Evolutionary conservation across 768 basidiomycete species (phyloP).

Genomic region (Mycena pura): DNA sequence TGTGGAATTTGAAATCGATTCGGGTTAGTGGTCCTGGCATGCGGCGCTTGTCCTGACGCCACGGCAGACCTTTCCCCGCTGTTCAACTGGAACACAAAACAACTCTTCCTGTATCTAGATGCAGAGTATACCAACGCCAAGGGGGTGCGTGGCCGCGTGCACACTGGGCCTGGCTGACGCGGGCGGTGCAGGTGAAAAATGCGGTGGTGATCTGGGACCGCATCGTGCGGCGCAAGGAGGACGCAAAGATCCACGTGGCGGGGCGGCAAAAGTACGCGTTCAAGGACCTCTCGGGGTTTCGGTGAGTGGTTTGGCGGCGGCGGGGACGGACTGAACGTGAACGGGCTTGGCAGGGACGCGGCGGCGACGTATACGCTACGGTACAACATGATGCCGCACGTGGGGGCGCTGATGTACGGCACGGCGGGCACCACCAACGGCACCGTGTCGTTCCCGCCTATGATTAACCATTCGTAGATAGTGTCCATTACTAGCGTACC

Average conservation of each 20-base stretch:
- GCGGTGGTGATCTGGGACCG: conserved; percentile 92
- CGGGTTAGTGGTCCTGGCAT: conserved; percentile 70
- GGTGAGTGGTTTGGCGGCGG: conserved; percentile 20
- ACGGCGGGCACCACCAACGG: conserved; percentile 60
- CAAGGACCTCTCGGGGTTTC: conserved; percentile 55
- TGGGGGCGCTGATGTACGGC: conserved; percentile 80
- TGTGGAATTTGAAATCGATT: conserved; percentile 80
- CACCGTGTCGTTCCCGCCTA: conserved; percentile 31
- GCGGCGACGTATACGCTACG: conserved; percentile 77
- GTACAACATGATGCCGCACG: conserved; percentile 92
- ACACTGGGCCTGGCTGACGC: too few species aligned
- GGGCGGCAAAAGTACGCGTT: conserved; percentile 87
- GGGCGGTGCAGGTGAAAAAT: conserved; percentile 75
- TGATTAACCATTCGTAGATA: conserved; percentile 17
- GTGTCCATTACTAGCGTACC: too few species aligned
- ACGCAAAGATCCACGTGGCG: conserved; percentile 68
- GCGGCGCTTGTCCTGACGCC: too few species aligned
- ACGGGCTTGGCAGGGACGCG: conserved; percentile 55
- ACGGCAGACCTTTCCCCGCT: conserved; percentile 84
- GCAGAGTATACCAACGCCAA: conserved; percentile 80
- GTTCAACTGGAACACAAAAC: conserved; percentile 98
- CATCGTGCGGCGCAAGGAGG: conserved; percentile 81
- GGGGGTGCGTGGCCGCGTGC: conserved; percentile 66
- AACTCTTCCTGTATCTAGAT: conserved; percentile 85
- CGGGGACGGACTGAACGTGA: neutral